These are phyloP conservation scores for Nephromyces sp. DNA, from an alignment of 169 alveolate species.

Conservation along the genomic window DNA sequence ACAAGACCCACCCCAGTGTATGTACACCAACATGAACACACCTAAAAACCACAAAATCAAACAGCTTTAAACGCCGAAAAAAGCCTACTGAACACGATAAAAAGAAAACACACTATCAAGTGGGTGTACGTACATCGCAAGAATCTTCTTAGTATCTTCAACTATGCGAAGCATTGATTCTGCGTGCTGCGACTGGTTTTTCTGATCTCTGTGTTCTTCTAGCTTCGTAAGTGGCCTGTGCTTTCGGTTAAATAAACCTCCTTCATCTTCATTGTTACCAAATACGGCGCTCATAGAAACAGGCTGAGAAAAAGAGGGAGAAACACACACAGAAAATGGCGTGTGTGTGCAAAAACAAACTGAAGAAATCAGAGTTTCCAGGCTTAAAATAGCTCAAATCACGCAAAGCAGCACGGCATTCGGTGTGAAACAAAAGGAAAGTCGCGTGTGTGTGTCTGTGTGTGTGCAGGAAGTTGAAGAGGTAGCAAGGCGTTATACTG, in stretches of 20 bases:
- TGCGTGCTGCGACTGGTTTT: constrained; percentile 1
- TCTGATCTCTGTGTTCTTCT: constrained; percentile 17
- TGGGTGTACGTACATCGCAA: background rate
- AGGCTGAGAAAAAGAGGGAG: too few species aligned
- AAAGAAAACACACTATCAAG: background rate
- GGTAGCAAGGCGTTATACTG: too few species aligned
- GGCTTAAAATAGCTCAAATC: too few species aligned
- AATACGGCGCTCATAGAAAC: too few species aligned
- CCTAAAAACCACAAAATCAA: background rate
- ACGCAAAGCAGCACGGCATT: too few species aligned
- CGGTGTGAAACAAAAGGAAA: too few species aligned
- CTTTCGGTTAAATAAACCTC: constrained; percentile 1
- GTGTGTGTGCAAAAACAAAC: too few species aligned
- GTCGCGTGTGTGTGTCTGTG: too few species aligned
- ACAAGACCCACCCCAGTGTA: background rate
- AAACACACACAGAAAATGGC: too few species aligned
- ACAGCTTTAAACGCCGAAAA: background rate
- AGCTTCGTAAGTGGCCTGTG: constrained; percentile 20
- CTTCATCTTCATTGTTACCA: constrained; percentile 29
- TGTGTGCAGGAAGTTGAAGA: too few species aligned
- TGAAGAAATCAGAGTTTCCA: too few species aligned
- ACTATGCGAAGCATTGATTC: background rate
- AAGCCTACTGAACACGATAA: background rate
- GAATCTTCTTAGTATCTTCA: constrained; percentile 3
- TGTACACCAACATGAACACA: constrained; percentile 1